Conservation (phyloP, 768 basidiomycete species). For the Podaxis carcinomalis region DNA sequence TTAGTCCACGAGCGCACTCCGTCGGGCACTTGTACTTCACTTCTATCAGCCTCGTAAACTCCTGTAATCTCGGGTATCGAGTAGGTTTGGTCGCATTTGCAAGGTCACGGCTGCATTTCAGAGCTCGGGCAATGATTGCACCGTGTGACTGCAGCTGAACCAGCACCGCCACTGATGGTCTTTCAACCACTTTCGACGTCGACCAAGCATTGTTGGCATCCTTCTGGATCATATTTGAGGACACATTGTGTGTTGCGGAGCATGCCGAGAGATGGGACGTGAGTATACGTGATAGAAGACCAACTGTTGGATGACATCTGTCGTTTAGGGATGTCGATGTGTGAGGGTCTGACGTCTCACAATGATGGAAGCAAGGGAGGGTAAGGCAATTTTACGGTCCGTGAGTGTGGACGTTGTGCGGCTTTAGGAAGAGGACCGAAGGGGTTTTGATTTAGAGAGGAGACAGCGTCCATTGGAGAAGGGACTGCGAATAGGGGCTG, state of each 20-base stretch:
- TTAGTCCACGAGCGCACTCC: background rate
- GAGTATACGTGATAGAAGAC: too few relatives aligned
- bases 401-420: background rate
- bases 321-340: too few relatives aligned
- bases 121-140: background rate
- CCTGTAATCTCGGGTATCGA: background rate
- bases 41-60: background rate
- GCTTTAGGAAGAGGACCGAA: background rate
- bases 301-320: too few relatives aligned
- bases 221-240: too few relatives aligned
- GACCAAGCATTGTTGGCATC: background rate
- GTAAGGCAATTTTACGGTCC: background rate
- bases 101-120: background rate
- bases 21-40: background rate
- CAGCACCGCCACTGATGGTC: background rate
- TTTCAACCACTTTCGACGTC: background rate
- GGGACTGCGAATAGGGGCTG: background rate
- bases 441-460: background rate
- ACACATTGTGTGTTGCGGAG: too few relatives aligned
- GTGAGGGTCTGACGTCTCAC: background rate
- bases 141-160: background rate
- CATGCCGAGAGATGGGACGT: too few relatives aligned
- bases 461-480: background rate
- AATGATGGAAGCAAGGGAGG: background rate
- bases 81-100: background rate